Evolutionary conservation across 176 grass and related monocot genomes (phyloP).

Genomic region (Otatea glauca): DNA sequence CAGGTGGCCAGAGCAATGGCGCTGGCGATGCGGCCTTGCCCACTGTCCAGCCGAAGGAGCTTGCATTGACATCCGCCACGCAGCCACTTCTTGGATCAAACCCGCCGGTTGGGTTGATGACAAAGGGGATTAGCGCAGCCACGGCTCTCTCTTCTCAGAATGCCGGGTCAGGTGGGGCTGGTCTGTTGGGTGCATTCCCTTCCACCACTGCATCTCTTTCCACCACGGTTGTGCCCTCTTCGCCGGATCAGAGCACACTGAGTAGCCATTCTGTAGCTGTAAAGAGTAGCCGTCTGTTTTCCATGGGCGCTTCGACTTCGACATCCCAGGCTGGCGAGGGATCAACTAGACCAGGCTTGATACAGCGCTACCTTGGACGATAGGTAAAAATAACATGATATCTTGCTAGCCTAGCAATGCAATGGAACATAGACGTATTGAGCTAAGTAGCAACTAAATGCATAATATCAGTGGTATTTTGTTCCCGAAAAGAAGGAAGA

Average conservation of each 20-base stretch:
- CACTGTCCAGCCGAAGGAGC: constrained; percentile 9
- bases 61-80: constrained; percentile 22
- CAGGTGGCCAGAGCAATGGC: neutral
- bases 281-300: constrained; percentile 11
- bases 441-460: neutral
- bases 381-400: constrained; percentile 41
- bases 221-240: neutral
- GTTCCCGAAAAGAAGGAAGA: constrained; percentile 7
- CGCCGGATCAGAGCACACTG: neutral
- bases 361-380: constrained; percentile 34
- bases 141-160: constrained; percentile 15
- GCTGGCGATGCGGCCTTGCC: neutral
- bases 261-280: neutral
- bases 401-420: constrained; percentile 9
- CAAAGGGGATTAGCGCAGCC: neutral
- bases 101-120: neutral
- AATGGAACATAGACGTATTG: neutral
- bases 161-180: neutral
- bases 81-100: constrained; percentile 17
- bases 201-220: neutral
- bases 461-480: neutral
- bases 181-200: neutral
- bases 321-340: constrained; percentile 7
- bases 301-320: neutral
- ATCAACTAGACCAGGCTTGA: constrained; percentile 38